Conservation (phyloP, 768 basidiomycete species). For the Epithele typhae region DNA sequence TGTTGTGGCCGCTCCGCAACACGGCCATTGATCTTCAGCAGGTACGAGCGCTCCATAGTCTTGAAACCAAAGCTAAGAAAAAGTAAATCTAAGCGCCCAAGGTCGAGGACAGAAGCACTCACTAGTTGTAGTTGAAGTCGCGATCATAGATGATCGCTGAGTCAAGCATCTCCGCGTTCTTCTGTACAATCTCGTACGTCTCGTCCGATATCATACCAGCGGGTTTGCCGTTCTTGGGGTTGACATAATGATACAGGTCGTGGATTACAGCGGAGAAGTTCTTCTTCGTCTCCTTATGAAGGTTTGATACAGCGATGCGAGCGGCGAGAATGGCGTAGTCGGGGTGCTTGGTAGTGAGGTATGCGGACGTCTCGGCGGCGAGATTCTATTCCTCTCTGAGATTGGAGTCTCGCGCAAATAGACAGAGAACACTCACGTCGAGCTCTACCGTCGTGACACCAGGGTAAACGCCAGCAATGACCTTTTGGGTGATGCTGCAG, state of each 20-base stretch:
- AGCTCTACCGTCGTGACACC: constrained; percentile 97
- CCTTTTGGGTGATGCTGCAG: constrained; percentile 84
- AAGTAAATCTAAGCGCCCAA: background rate
- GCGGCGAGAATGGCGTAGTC: constrained; percentile 99
- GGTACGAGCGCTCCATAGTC: constrained; percentile 96
- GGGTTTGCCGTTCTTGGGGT: constrained; percentile 87
- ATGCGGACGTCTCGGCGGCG: constrained; percentile 95
- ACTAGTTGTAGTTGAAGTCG: constrained; percentile 97
- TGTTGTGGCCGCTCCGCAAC: constrained; percentile 98
- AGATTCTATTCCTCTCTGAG: constrained; percentile 61
- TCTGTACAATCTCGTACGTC: constrained; percentile 77
- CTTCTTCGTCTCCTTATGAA: constrained; percentile 99
- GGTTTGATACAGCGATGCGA: constrained; percentile 96
- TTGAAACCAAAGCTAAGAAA: constrained; percentile 92
- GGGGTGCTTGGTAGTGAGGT: constrained; percentile 93
- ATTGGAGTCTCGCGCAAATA: background rate
- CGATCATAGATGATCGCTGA: constrained; percentile 97
- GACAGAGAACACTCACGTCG: constrained; percentile 55
- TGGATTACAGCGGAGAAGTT: constrained; percentile 88
- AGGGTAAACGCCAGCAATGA: constrained; percentile 88
- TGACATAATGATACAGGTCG: constrained; percentile 89
- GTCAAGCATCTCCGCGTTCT: constrained; percentile 78
- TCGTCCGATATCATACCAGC: constrained; percentile 91
- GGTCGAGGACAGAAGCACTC: constrained; percentile 25
- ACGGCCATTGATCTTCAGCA: constrained; percentile 89